Percentiles rank a stretch among this genome's conserved stretches.
Evolutionary conservation across 1,139 yeast species (phyloP).

Genomic region (Yarrowia galli): DNA sequence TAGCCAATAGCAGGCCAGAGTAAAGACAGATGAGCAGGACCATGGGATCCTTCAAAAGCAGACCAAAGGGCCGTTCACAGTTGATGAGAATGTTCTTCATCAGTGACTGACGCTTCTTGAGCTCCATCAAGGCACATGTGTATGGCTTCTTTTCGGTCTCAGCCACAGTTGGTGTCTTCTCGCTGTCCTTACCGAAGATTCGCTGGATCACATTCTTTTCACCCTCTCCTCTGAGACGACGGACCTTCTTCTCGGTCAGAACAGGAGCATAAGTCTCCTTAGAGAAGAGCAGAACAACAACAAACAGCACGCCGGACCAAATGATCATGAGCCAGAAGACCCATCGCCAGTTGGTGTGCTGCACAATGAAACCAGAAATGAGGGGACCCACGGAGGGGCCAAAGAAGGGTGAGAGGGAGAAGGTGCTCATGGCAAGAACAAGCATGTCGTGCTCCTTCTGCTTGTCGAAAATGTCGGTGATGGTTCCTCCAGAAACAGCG

Average conservation of each 20-base stretch:
- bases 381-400: conserved; percentile 73
- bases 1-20: conserved; percentile 66
- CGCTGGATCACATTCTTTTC: conserved; percentile 51
- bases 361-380: conserved; percentile 58
- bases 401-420: conserved; percentile 62
- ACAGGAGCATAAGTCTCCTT: conserved; percentile 68
- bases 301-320: conserved; percentile 64
- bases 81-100: conserved; percentile 53
- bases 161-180: neutral
- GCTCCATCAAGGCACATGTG: conserved; percentile 34
- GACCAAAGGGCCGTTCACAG: conserved; percentile 61
- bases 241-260: conserved; percentile 61
- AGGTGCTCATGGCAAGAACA: conserved; percentile 61
- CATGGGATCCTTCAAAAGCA: conserved; percentile 68
- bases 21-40: conserved; percentile 65
- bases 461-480: conserved; percentile 66
- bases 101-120: conserved; percentile 42
- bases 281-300: conserved; percentile 54
- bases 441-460: conserved; percentile 54
- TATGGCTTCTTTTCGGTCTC: conserved; percentile 5
- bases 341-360: conserved; percentile 48
- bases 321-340: conserved; percentile 66
- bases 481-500: conserved; percentile 70
- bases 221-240: conserved; percentile 60
- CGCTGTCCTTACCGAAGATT: neutral